Conservation (phyloP, 1,284 basidiomycete species). For the Sutorius eximius region DNA sequence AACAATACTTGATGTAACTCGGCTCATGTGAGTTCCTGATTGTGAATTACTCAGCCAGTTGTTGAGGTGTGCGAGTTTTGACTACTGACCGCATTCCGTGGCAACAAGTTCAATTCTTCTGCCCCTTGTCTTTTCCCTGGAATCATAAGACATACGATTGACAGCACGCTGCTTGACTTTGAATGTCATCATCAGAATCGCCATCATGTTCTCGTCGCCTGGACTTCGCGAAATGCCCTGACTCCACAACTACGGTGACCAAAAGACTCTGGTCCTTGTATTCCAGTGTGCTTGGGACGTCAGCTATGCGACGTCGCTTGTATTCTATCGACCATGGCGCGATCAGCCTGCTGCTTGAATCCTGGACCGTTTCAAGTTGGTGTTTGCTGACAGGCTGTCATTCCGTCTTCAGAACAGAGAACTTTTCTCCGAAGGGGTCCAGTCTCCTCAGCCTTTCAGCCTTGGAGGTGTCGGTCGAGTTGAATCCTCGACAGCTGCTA, state of each 20-base stretch:
- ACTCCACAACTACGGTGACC: background rate
- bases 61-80: background rate
- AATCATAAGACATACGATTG: slow-evolving; percentile 3
- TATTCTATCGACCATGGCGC: slow-evolving; percentile 7
- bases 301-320: slow-evolving; percentile 12
- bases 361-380: background rate
- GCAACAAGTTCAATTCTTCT: background rate
- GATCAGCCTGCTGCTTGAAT: slow-evolving; percentile 2
- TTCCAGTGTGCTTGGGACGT: background rate
- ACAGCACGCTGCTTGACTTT: slow-evolving; percentile 1
- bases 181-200: slow-evolving; percentile 8
- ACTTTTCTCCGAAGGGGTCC: background rate
- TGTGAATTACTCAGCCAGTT: background rate
- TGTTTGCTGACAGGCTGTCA: too few species aligned
- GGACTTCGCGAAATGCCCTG: background rate
- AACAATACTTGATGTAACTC: background rate
- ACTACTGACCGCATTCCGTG: background rate
- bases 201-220: background rate
- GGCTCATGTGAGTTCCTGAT: background rate
- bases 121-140: background rate
- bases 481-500: background rate
- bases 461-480: background rate
- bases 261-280: background rate
- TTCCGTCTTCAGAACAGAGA: background rate
- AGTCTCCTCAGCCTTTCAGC: background rate